phyloP scores from a whole-genome alignment of 148 eudicot genomes.

The Chenopodium suecicum region DNA sequence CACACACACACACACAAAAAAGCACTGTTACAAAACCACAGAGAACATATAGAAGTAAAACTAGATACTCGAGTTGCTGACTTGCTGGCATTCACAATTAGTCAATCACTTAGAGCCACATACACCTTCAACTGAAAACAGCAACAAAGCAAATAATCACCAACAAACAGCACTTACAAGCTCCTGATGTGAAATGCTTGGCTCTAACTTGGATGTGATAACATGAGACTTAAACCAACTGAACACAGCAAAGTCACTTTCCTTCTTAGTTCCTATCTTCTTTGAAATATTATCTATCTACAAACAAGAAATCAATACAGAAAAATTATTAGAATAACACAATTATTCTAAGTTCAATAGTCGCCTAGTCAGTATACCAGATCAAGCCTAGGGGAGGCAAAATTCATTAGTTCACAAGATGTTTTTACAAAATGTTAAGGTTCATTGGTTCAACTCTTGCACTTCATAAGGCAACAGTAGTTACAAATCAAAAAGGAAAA shows the following conservation, averaged over 20 bases:
- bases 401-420: not conserved
- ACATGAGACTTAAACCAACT: conserved; percentile 84
- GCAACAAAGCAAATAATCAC: not conserved
- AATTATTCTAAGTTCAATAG: not conserved
- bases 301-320: conserved; percentile 20
- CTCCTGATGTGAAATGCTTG: conserved; percentile 83
- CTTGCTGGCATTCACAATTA: not conserved
- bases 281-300: conserved; percentile 63
- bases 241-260: conserved; percentile 58
- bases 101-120: not conserved
- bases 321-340: not conserved
- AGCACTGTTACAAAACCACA: not conserved
- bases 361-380: not conserved
- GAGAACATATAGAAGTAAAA: not conserved
- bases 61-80: not conserved
- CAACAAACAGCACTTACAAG: conserved; percentile 54
- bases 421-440: not conserved
- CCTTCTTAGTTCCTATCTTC: conserved; percentile 57
- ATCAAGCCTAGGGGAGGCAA: not conserved
- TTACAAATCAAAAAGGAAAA: not conserved
- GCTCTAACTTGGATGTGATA: conserved; percentile 69
- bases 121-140: not conserved
- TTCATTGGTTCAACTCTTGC: not conserved
- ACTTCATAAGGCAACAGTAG: not conserved
- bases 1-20: not conserved